phyloP scores from a whole-genome alignment of 768 basidiomycete species.

The Termitomyces sp. region DNA sequence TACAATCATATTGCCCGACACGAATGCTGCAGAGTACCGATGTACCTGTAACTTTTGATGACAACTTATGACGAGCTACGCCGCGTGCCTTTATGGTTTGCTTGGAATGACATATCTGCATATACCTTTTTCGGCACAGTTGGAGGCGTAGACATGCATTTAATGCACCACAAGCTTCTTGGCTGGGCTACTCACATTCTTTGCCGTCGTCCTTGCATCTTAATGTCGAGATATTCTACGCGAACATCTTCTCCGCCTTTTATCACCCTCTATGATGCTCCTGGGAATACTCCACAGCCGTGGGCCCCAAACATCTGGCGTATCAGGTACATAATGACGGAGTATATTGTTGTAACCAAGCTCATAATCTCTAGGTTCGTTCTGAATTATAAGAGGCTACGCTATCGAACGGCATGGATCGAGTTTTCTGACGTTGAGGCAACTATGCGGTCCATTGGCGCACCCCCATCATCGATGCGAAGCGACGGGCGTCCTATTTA shows the following conservation, averaged over 20 bases:
- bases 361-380: constrained; percentile 43
- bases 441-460: constrained; percentile 52
- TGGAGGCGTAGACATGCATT: constrained; percentile 1
- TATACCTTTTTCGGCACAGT: not conserved
- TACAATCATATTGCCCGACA: not conserved
- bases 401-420: constrained; percentile 66
- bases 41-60: constrained; percentile 6
- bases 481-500: constrained; percentile 60
- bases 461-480: constrained; percentile 48
- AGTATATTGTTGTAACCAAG: not conserved
- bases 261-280: constrained; percentile 66
- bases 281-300: constrained; percentile 54
- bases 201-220: not conserved
- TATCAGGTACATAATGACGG: constrained; percentile 41
- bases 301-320: constrained; percentile 79
- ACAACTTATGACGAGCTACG: constrained; percentile 10
- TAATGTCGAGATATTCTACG: constrained; percentile 16
- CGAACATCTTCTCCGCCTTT: constrained; percentile 29
- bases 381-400: constrained; percentile 72
- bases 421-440: constrained; percentile 66
- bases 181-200: not conserved
- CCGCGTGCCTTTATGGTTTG: not conserved
- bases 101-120: not conserved
- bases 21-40: not conserved
- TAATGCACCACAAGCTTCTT: not conserved